Evolutionary conservation across 345 rosid species (phyloP).

Genomic region (Dovyalis caffra): DNA sequence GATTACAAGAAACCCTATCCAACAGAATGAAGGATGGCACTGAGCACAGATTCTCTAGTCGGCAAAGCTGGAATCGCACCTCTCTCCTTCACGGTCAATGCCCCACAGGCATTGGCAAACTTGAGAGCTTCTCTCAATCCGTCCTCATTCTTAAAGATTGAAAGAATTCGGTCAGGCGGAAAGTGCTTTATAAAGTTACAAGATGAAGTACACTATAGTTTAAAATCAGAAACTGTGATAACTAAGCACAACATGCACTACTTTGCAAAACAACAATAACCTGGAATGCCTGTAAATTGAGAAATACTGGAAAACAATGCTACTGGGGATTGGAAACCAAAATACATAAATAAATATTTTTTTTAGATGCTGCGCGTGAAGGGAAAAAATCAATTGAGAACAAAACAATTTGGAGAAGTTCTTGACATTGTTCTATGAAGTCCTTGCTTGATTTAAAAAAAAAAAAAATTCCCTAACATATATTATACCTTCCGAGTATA

Average conservation of each 20-base stretch:
- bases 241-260: neutral
- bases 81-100: conserved; percentile 81
- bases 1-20: conserved; percentile 19
- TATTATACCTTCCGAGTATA: neutral
- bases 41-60: conserved; percentile 62
- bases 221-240: neutral
- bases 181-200: neutral
- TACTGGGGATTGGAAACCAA: neutral
- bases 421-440: neutral
- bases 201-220: neutral
- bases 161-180: conserved; percentile 8
- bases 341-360: neutral
- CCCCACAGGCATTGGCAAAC: conserved; percentile 94
- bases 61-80: conserved; percentile 97
- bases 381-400: neutral
- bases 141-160: conserved; percentile 54
- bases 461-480: neutral
- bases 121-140: conserved; percentile 65
- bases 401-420: neutral
- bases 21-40: conserved; percentile 45
- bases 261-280: neutral
- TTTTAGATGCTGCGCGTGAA: neutral
- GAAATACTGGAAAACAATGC: too few species aligned
- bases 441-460: neutral
- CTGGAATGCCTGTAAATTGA: neutral